phyloP scores from a whole-genome alignment of 352 stramenopile species.

The Phytophthora ohioensis region DNA sequence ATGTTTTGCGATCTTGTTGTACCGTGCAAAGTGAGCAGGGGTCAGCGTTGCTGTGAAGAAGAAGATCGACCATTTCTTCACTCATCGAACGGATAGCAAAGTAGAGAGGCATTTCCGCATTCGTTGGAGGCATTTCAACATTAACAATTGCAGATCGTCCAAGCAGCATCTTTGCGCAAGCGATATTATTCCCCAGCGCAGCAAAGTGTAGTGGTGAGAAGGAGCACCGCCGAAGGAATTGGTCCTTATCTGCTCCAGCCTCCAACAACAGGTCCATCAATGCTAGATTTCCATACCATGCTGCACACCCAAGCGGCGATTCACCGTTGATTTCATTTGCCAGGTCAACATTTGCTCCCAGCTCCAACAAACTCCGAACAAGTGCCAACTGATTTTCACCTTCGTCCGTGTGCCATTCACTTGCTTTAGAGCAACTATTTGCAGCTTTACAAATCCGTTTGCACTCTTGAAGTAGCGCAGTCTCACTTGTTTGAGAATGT shows the following conservation, averaged over 20 bases:
- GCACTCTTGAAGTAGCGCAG: slow-evolving; percentile 64
- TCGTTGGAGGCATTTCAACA: slow-evolving; percentile 39
- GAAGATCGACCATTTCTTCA: slow-evolving; percentile 53
- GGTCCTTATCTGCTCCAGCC: slow-evolving; percentile 47
- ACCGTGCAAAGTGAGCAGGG: slow-evolving; percentile 54
- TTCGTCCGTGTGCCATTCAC: slow-evolving; percentile 1
- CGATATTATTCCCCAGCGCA: slow-evolving; percentile 45
- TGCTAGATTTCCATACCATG: slow-evolving; percentile 54
- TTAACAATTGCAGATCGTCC: slow-evolving; percentile 49
- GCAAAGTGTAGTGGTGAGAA: slow-evolving; percentile 73
- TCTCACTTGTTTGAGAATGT: slow-evolving; percentile 49
- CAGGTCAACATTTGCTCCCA: slow-evolving; percentile 62
- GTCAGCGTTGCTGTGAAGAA: slow-evolving; percentile 53
- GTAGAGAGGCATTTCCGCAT: slow-evolving; percentile 59
- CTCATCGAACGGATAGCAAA: slow-evolving; percentile 69
- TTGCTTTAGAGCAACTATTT: neutral
- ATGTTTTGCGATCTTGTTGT: slow-evolving; percentile 40
- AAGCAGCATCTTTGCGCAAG: slow-evolving; percentile 58
- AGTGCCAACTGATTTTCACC: slow-evolving; percentile 44
- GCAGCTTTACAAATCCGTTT: slow-evolving; percentile 51
- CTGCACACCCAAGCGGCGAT: slow-evolving; percentile 58
- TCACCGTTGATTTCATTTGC: slow-evolving; percentile 62
- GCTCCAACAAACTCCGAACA: slow-evolving; percentile 54
- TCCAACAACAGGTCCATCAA: slow-evolving; percentile 67
- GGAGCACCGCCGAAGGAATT: slow-evolving; percentile 47